phyloP scores from a whole-genome alignment of 2,329 filamentous ascomycete genomes.

The Chaetothyriales sp. region DNA sequence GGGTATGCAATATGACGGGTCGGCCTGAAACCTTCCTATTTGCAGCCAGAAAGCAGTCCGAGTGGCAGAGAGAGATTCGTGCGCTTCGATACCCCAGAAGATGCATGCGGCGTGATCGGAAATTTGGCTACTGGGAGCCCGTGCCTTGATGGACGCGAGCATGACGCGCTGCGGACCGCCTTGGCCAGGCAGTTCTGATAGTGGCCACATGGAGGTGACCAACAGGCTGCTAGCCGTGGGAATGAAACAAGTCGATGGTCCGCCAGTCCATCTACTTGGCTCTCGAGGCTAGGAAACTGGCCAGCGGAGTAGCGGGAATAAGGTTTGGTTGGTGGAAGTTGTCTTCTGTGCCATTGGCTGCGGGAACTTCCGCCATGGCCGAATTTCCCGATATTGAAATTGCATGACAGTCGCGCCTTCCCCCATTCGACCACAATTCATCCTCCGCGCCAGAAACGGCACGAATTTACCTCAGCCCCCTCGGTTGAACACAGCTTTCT shows the following conservation, averaged over 20 bases:
- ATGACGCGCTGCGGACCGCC: too few relatives aligned
- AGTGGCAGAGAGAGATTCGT: neutral
- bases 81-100: neutral
- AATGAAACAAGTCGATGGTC: neutral
- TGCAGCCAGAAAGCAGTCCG: neutral
- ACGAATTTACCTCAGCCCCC: neutral
- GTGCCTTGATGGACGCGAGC: neutral
- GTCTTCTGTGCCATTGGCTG: neutral
- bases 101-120: neutral
- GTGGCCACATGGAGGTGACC: neutral
- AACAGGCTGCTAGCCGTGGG: neutral
- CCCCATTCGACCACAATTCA: neutral
- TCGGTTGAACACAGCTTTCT: neutral
- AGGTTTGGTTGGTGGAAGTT: neutral
- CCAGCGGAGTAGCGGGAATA: neutral
- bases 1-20: neutral
- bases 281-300: neutral
- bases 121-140: neutral
- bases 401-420: neutral
- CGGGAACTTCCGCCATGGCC: neutral
- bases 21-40: neutral
- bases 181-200: neutral
- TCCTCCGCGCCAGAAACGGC: neutral
- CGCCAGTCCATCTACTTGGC: neutral
- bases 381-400: neutral